These are phyloP conservation scores for Suillus ampliporus DNA, from an alignment of 768 basidiomycete species.

Conservation along the genomic window DNA sequence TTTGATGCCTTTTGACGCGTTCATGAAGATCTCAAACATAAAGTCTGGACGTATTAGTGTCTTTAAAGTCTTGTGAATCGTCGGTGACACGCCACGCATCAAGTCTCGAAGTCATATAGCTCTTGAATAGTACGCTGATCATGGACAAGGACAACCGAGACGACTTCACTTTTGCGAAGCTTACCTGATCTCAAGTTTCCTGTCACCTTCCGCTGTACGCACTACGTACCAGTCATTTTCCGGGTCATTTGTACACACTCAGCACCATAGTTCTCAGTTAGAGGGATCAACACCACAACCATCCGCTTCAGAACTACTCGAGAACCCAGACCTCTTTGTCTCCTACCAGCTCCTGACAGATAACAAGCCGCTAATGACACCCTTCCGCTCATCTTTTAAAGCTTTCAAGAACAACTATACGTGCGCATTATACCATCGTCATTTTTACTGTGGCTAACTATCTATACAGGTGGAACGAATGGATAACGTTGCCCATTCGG, in stretches of 20 bases:
- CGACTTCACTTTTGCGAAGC: slow-evolving; percentile 91
- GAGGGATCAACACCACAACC: slow-evolving; percentile 79
- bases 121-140: not conserved
- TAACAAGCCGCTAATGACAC: slow-evolving; percentile 86
- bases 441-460: slow-evolving; percentile 3
- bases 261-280: slow-evolving; percentile 68
- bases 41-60: too few relatives aligned
- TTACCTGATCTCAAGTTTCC: slow-evolving; percentile 88
- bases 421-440: slow-evolving; percentile 45
- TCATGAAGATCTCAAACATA: too few relatives aligned
- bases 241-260: not conserved
- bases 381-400: slow-evolving; percentile 91
- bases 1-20: too few relatives aligned
- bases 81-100: too few relatives aligned
- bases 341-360: slow-evolving; percentile 92
- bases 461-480: slow-evolving; percentile 86
- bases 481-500: slow-evolving; percentile 88
- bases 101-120: too few relatives aligned
- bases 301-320: slow-evolving; percentile 79
- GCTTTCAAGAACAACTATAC: slow-evolving; percentile 84
- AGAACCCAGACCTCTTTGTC: slow-evolving; percentile 91
- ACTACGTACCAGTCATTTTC: not conserved
- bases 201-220: slow-evolving; percentile 81
- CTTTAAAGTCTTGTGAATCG: too few relatives aligned
- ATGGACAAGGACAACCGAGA: slow-evolving; percentile 74